phyloP scores from a whole-genome alignment of 2,329 filamentous ascomycete genomes.

The Cytospora leucostoma region DNA sequence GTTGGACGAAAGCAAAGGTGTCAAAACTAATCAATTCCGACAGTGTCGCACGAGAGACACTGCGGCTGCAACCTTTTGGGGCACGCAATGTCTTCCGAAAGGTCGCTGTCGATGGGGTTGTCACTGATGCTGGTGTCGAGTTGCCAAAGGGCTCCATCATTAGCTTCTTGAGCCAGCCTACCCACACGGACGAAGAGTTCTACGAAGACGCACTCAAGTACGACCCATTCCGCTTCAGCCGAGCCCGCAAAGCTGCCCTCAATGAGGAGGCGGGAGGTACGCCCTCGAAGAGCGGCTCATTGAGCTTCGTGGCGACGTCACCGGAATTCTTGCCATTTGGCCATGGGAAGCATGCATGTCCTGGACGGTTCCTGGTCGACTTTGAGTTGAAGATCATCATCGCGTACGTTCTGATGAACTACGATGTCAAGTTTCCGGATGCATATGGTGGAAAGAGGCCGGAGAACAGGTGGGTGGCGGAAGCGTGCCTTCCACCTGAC shows the following conservation, averaged over 20 bases:
- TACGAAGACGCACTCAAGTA: slow-evolving; percentile 41
- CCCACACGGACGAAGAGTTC: slow-evolving; percentile 36
- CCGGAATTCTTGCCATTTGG: slow-evolving; percentile 38
- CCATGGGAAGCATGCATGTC: slow-evolving; percentile 44
- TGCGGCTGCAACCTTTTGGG: slow-evolving; percentile 39
- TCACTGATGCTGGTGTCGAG: slow-evolving; percentile 37
- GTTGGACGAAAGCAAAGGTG: slow-evolving; percentile 44
- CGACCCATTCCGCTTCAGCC: slow-evolving; percentile 46
- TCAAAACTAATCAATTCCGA: slow-evolving; percentile 43
- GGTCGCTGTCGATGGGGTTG: slow-evolving; percentile 35
- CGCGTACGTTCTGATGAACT: slow-evolving; percentile 33
- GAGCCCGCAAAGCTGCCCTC: slow-evolving; percentile 32
- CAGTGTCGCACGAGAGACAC: slow-evolving; percentile 46
- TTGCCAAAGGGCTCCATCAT: slow-evolving; percentile 39
- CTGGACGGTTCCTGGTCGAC: slow-evolving; percentile 43
- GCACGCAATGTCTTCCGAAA: slow-evolving; percentile 34
- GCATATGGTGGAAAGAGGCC: slow-evolving; percentile 36
- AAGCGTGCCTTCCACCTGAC: slow-evolving; percentile 19
- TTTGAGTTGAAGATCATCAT: slow-evolving; percentile 43
- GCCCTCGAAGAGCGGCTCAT: slow-evolving; percentile 25
- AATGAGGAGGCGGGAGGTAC: slow-evolving; percentile 30
- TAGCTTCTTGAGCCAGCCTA: slow-evolving; percentile 37
- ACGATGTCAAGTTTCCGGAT: slow-evolving; percentile 30
- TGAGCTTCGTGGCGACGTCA: slow-evolving; percentile 28
- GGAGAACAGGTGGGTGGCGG: slow-evolving; percentile 20